Base-by-base conservation (phyloP, 164 flowering plant species). In the Cinnamomum chago region DNA sequence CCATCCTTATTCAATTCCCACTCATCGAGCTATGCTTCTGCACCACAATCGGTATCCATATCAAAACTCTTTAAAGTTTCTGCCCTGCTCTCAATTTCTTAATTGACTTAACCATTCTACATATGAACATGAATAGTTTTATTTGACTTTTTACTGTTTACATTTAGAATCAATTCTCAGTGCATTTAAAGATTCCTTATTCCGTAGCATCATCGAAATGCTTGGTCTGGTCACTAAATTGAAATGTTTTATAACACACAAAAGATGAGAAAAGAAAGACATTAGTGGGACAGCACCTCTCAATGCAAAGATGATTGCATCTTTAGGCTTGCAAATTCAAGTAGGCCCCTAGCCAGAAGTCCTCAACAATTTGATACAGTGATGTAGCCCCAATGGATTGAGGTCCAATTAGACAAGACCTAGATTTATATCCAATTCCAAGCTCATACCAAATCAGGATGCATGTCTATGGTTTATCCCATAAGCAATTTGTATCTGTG, bases 1-100 rank as follows among this genome's bases (percentile, higher is more conserved):
- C 99, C 97, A 25, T 95, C 99, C 58, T 82, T 95, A 82, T 95
- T 95, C 84, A 92, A 97, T 79, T 95, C 99, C 73, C 80, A 78
- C 28, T 97, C 97, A 64, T 72, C 91, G 20, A 67, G 79, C 50
- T 83, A 80, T 83, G 88, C 90, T 23, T 75, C 86, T 52, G 80
- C 92, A 67, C 89, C 91, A 76, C 65, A 88, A 72, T 75, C 83
- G 86, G 95, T 92, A 85, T 76, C 40, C 20, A 12, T 3, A 7
- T 25, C 3, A 5, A 28, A 55, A 55, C 17, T 55, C 60, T 55
- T 55, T 55, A 55, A 14, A 18, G 2, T 35, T 35, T 58, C 15
- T 71, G 7, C 3, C 25, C 30, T 71, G 30, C n/a, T 35, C 28
- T 13, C 10, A 17, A 11, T 68, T 47, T 33, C 24, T 2, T 55